These are phyloP conservation scores for Draba incana DNA, from an alignment of 345 rosid genomes.

Conservation along the genomic window DNA sequence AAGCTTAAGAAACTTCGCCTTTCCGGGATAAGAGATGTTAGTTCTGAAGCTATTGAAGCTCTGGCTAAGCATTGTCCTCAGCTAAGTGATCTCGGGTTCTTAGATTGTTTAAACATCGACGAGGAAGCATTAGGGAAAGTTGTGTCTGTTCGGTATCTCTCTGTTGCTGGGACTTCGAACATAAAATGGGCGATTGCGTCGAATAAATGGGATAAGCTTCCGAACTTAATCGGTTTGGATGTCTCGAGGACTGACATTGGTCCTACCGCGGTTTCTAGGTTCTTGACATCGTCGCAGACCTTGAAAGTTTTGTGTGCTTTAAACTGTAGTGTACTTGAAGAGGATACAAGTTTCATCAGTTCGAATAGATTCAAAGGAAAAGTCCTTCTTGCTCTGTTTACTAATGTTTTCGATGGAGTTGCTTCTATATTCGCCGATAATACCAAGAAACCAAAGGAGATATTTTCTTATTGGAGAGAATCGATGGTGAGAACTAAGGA, in stretches of 20 bases:
- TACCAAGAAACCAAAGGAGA: constrained; percentile 52
- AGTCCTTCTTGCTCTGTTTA: constrained; percentile 56
- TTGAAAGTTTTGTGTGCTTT: constrained; percentile 78
- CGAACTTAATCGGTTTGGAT: constrained; percentile 67
- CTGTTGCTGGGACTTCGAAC: constrained; percentile 84
- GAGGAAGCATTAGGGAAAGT: constrained; percentile 67
- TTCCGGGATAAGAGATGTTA: constrained; percentile 75
- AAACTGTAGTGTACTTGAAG: constrained; percentile 67
- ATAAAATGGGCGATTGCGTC: constrained; percentile 74
- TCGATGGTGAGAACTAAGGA: constrained; percentile 39
- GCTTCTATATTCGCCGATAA: constrained; percentile 61
- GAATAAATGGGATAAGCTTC: constrained; percentile 65
- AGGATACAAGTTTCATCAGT: constrained; percentile 52
- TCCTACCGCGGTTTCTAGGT: constrained; percentile 60
- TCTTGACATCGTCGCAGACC: constrained; percentile 63
- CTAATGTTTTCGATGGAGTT: constrained; percentile 60
- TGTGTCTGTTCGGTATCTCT: constrained; percentile 58
- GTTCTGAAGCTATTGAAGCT: constrained; percentile 73
- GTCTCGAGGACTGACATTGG: constrained; percentile 82
- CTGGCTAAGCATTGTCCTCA: constrained; percentile 65
- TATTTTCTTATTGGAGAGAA: constrained; percentile 62
- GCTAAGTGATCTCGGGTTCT: constrained; percentile 65
- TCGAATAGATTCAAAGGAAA: constrained; percentile 60
- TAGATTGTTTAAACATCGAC: constrained; percentile 72
- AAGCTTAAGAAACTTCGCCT: constrained; percentile 70